Evolutionary conservation across 139 green algal species (phyloP), one percentile per base, ranked within the genome.

Genomic region (Chlamydomonas urium): DNA sequence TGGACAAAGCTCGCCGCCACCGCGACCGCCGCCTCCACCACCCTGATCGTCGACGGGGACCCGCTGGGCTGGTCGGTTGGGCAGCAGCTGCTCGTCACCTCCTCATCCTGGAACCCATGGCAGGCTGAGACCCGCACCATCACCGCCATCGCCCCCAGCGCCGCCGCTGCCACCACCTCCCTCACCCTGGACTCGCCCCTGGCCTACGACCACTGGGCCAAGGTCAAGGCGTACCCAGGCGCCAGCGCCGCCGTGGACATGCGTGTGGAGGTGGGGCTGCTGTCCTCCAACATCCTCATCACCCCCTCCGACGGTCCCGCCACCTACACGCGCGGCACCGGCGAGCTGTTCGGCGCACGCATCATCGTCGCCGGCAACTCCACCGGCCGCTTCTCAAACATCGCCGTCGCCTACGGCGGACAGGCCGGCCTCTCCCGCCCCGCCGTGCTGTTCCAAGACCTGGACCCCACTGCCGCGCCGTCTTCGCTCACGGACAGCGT

Each of bases 1-100:
- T 93, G 83, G 82, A 93, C 86, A 0, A 28, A 65, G 24, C 77
- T 93, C 23, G 78, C 65, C 31, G 38, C 32, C 2, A 74, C 75
- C 0, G 79, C 48, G 31, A 31, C 48, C 10, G 34, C 48, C 1
- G 79, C 79, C 5, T 70, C 65, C 38, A 81, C 76, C 6, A 47
- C 35, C 5, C 42, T 81, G 45, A 56, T 67, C 17, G 8, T 67
- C 10, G 60, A 47, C 14, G 60, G 74, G 29, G 23, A 26, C n/a
- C 60, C 50, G 19, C 69, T 69, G 10, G 75, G 75, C 47, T 86
- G 80, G 80, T 8, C 17, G 1, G 57, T 74, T 19, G 74, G 74
- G 4, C 50, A 71, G 32, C 34, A 34, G 38, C 10, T 88, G 29
- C 23, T 88, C 35, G 50, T 88, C 32, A 81, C 76, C 33, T 79